Evolutionary conservation across 2,329 filamentous ascomycete genomes (phyloP), one percentile per base, ranked within the genome.

Genomic region (Chaetomiaceae sp.): DNA sequence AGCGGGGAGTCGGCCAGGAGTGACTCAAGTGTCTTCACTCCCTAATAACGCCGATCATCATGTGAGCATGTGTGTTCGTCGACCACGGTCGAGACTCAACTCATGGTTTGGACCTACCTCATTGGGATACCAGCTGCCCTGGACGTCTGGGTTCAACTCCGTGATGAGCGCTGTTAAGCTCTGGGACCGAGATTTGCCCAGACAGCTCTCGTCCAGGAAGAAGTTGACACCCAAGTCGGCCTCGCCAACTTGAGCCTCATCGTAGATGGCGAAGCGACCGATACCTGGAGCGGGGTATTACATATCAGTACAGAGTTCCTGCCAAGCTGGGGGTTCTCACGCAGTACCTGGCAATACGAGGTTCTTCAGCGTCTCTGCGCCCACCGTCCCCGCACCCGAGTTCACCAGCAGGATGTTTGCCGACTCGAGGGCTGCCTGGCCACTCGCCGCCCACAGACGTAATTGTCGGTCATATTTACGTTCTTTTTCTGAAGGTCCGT

Each of bases 381-480:
- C 94, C 30, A 90, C 88, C 2, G 90, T 88, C 9, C 92, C 92
- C n/a, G 86, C 73, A 2, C 90, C 87, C 1, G 87, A 89, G 70
- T 96, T 96, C 56, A 99, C 75, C 5, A 99, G 79, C 11, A 97
- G 80, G n/a, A 99, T 85, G 61, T 95, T 88, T 20, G 94, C 89
- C 52, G 90, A 84, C 70, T 99, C 95, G 2, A 99, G 78, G 14
- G 91, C 92, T 61, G 86, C 80, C 69, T 99, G 94, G 16, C 94
- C 94, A 46, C 83, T 89, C 37, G 92, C 90, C 57, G 91, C 95
- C 94, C 94, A 99, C 13, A 99, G 76, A 48, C 95, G 86, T 36
- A 99, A 83, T 71, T 99, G 94, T 48, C 94, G 85, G 69, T 99
- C 94, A 73, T 99, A 99, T 67, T 89, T 95, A 69, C 81, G 82